Percentiles rank a stretch among this genome's conserved stretches.
Evolutionary conservation across 2,329 filamentous ascomycete genomes (phyloP).

Genomic region (Emergomyces africanus): DNA sequence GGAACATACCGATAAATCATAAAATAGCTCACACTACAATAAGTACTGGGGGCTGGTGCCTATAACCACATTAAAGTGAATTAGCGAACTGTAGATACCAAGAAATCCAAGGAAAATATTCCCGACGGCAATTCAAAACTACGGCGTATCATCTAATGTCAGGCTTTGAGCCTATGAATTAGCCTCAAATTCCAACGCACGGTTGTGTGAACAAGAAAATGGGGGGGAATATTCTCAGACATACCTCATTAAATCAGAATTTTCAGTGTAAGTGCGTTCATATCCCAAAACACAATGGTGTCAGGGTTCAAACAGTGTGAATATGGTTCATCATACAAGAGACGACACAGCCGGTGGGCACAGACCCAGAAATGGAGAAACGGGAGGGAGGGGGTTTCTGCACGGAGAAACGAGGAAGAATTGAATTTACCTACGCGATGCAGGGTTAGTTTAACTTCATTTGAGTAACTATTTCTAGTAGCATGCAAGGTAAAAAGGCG

Average conservation of each 20-base stretch:
- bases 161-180: slow-evolving; percentile 21
- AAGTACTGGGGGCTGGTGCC: not conserved
- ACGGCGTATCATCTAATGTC: slow-evolving; percentile 28
- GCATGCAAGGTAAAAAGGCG: not conserved
- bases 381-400: no score
- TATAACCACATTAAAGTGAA: slow-evolving; percentile 17
- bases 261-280: slow-evolving; percentile 50
- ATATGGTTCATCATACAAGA: slow-evolving; percentile 53
- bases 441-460: slow-evolving; percentile 11
- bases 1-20: slow-evolving; percentile 1
- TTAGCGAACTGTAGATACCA: slow-evolving; percentile 13
- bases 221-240: slow-evolving; percentile 10
- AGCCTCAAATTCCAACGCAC: slow-evolving; percentile 8
- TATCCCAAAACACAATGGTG: slow-evolving; percentile 38
- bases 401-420: not conserved
- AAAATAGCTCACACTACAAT: not conserved
- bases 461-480: not conserved
- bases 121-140: slow-evolving; percentile 11
- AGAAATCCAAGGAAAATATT: slow-evolving; percentile 10
- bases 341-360: slow-evolving; percentile 22
- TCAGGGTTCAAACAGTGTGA: slow-evolving; percentile 57
- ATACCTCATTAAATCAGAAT: slow-evolving; percentile 61
- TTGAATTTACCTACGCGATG: slow-evolving; percentile 7
- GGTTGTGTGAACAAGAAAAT: not conserved
- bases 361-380: slow-evolving; percentile 5